A percentile compares a stretch with the other conserved stretches of the same genome.
Conservation (phyloP, 345 rosid genomes). For the Chamaenerion angustifolium region DNA sequence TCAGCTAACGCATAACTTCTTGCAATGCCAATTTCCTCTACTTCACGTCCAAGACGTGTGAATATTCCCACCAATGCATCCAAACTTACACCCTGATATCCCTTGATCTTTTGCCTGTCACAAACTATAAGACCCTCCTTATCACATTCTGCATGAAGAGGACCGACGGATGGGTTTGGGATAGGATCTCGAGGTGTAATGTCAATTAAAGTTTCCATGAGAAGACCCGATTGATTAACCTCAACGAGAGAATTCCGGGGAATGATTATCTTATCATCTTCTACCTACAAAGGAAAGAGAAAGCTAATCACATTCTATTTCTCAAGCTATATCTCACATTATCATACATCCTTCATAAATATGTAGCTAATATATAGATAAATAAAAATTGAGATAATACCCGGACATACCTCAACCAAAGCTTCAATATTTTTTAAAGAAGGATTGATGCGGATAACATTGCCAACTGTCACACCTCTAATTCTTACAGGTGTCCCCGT, state of each 20-base stretch:
- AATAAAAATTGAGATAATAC: slow-evolving; percentile 5
- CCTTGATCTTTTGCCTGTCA: slow-evolving; percentile 81
- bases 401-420: slow-evolving; percentile 57
- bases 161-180: slow-evolving; percentile 70
- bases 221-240: slow-evolving; percentile 97
- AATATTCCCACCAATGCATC: slow-evolving; percentile 84
- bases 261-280: slow-evolving; percentile 86
- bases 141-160: slow-evolving; percentile 59
- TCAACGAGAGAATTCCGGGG: slow-evolving; percentile 82
- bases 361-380: not conserved
- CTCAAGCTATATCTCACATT: too few relatives aligned
- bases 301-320: slow-evolving; percentile 3
- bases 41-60: slow-evolving; percentile 78
- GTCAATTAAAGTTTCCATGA: slow-evolving; percentile 92
- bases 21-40: slow-evolving; percentile 70
- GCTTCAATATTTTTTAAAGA: slow-evolving; percentile 89
- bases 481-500: slow-evolving; percentile 93
- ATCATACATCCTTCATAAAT: not conserved
- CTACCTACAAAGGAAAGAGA: slow-evolving; percentile 37
- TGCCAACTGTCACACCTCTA: slow-evolving; percentile 91
- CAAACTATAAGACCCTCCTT: slow-evolving; percentile 84
- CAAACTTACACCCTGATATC: slow-evolving; percentile 82
- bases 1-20: slow-evolving; percentile 58
- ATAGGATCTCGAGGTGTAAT: slow-evolving; percentile 83
- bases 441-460: slow-evolving; percentile 75